Conservation (phyloP, 73 alveolate species). For the Tetrahymena elliotti region DNA sequence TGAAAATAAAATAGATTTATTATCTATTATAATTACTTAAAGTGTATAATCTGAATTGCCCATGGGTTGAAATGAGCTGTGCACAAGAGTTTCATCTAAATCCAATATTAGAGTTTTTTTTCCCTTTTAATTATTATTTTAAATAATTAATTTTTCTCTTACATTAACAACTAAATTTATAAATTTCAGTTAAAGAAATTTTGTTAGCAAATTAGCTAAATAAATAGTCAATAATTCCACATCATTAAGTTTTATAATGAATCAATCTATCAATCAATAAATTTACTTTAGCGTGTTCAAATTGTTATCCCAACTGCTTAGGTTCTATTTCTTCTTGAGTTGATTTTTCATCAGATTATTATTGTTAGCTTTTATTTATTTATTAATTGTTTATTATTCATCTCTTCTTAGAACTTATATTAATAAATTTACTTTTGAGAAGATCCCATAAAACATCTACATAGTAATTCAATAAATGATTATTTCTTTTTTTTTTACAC, state of each 20-base stretch:
- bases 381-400: neutral
- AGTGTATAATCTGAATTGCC: slow-evolving; percentile 25
- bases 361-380: neutral
- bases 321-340: neutral
- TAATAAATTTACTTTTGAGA: neutral
- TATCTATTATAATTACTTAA: slow-evolving; percentile 9
- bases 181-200: neutral
- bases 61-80: slow-evolving; percentile 41
- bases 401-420: neutral
- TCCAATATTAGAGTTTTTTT: slow-evolving; percentile 54
- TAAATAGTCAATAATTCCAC: too few relatives aligned
- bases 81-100: slow-evolving; percentile 62
- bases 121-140: neutral
- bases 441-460: neutral
- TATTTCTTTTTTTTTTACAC: neutral
- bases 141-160: neutral
- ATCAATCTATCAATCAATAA: too few relatives aligned
- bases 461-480: neutral
- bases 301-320: neutral
- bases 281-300: neutral
- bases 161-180: neutral
- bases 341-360: neutral
- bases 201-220: too few relatives aligned
- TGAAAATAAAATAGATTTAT: neutral
- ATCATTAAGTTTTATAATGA: too few relatives aligned